Conservation (phyloP, 352 stramenopile species). For the Pythium monospermum region DNA sequence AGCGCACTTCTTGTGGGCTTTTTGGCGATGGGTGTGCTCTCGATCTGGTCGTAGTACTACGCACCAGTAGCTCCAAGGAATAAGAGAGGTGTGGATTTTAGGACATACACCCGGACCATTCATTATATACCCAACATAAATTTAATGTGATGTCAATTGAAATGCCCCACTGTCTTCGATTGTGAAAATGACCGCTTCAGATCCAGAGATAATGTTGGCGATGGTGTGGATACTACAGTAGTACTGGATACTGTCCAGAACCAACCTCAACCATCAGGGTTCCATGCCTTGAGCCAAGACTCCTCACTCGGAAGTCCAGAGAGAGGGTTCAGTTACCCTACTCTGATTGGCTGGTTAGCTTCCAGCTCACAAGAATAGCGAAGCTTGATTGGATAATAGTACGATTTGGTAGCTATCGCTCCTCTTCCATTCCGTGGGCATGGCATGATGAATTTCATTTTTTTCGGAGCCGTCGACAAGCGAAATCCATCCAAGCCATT, state of each 20-base stretch:
- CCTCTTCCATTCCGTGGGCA: constrained; percentile 5
- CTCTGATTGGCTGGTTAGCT: constrained; percentile 12
- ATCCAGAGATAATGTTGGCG: neutral
- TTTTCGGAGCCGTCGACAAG: too few relatives aligned
- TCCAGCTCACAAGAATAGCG: constrained; percentile 10
- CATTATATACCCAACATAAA: neutral
- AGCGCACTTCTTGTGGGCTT: constrained; percentile 53
- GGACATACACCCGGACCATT: neutral
- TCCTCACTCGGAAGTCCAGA: neutral
- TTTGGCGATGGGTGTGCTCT: constrained; percentile 55
- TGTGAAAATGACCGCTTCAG: too few relatives aligned
- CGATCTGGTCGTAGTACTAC: constrained; percentile 50
- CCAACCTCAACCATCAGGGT: too few relatives aligned
- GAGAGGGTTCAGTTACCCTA: neutral
- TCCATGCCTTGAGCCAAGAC: neutral
- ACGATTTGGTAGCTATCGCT: neutral
- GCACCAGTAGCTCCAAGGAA: neutral
- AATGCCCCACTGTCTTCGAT: too few relatives aligned
- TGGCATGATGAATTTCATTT: too few relatives aligned
- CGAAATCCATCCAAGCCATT: neutral
- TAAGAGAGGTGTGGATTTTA: neutral
- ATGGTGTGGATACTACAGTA: too few relatives aligned
- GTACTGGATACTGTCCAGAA: too few relatives aligned
- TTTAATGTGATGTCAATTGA: too few relatives aligned
- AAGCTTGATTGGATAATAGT: constrained; percentile 14